phyloP scores from a whole-genome alignment of 805 yeast genomes.

The Wickerhamomyces chaumierensis region DNA sequence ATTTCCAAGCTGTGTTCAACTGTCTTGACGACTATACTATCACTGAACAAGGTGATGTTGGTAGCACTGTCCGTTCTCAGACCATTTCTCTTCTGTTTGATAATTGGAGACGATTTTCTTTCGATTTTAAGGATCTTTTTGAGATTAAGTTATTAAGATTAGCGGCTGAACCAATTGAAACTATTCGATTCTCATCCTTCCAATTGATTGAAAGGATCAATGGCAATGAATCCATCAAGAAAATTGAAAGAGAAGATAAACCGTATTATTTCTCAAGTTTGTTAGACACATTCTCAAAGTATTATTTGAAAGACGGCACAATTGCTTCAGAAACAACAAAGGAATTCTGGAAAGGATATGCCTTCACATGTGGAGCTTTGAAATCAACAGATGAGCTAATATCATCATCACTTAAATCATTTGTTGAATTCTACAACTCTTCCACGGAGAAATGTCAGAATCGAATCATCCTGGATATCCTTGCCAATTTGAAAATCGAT shows the following conservation, averaged over 20 bases:
- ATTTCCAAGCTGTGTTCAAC: constrained; percentile 2
- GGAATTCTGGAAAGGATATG: constrained; percentile 46
- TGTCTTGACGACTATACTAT: constrained; percentile 67
- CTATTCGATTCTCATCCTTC: constrained; percentile 33
- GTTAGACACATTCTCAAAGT: constrained; percentile 14
- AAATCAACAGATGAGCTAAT: constrained; percentile 37
- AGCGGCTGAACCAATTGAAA: constrained; percentile 53
- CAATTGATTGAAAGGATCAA: constrained; percentile 22
- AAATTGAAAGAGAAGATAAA: constrained; percentile 7
- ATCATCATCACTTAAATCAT: constrained; percentile 28
- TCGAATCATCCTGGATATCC: constrained; percentile 10
- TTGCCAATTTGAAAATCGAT: constrained; percentile 19
- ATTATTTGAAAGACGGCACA: constrained; percentile 7
- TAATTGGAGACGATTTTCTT: constrained; percentile 15
- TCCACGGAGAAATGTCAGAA: constrained; percentile 3
- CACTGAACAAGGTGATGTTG: constrained; percentile 87
- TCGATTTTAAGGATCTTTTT: constrained; percentile 10
- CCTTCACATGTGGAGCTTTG: constrained; percentile 44
- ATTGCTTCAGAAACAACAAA: constrained; percentile 2
- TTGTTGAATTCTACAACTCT: constrained; percentile 22
- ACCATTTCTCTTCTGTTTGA: constrained; percentile 29
- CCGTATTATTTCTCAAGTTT: constrained; percentile 20
- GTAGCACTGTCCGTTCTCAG: constrained; percentile 54
- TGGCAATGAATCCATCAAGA: constrained; percentile 10
- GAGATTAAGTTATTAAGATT: constrained; percentile 37